Percentiles rank a stretch among this genome's conserved stretches.
phyloP scores from a whole-genome alignment of 192 early-diverging fungal species.

The Backusella sp. region DNA sequence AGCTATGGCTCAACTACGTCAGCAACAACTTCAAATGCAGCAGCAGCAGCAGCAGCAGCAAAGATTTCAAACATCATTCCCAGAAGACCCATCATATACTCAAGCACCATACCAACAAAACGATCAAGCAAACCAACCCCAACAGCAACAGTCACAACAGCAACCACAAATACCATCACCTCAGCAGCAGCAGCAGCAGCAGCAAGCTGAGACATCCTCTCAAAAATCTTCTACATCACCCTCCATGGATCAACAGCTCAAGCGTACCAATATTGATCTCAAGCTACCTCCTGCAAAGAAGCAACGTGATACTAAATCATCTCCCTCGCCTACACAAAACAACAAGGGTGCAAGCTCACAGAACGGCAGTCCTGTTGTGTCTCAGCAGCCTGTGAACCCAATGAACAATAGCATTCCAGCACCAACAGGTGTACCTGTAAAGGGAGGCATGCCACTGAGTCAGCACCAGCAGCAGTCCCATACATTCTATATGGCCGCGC shows the following conservation, averaged over 20 bases:
- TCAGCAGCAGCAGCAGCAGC: neutral
- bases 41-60: neutral
- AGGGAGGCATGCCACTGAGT: constrained; percentile 9
- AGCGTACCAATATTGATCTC: constrained; percentile 33
- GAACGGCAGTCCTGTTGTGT: neutral
- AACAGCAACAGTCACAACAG: neutral
- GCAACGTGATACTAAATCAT: constrained; percentile 16
- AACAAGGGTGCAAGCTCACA: neutral
- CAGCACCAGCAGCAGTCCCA: constrained; percentile 20
- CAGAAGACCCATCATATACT: neutral
- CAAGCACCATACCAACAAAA: constrained; percentile 3
- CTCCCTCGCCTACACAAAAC: neutral
- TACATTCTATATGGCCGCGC: constrained; percentile 24
- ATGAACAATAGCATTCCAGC: neutral
- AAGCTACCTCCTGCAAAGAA: constrained; percentile 31
- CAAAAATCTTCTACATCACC: neutral
- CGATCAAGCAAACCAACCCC: neutral
- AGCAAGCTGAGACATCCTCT: neutral
- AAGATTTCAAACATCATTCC: neutral
- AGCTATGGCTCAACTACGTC: neutral
- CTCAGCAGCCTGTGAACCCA: neutral
- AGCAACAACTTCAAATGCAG: neutral
- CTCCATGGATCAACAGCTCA: constrained; percentile 6
- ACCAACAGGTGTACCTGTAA: neutral
- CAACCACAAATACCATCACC: neutral